Conservation (phyloP, 2,329 filamentous ascomycete genomes). For the Aureobasidium sp. region DNA sequence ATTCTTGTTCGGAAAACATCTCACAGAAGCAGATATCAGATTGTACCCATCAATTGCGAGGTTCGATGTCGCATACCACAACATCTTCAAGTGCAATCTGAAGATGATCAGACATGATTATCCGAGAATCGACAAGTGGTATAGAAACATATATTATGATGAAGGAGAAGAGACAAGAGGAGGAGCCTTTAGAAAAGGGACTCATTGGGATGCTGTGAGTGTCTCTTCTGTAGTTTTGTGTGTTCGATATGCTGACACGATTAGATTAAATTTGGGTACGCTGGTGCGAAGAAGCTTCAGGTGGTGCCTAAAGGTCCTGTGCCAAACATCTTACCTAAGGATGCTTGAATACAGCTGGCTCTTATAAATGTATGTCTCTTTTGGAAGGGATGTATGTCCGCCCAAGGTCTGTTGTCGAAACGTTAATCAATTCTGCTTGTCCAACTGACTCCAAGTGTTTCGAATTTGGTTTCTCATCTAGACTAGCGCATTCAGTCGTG, state of each 20-base stretch:
- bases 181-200: slow-evolving; percentile 40
- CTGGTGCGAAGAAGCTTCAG: slow-evolving; percentile 18
- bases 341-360: slow-evolving; percentile 37
- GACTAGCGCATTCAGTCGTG: neutral
- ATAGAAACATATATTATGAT: slow-evolving; percentile 43
- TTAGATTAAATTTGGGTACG: slow-evolving; percentile 25
- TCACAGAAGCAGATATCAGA: slow-evolving; percentile 79
- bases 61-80: slow-evolving; percentile 72
- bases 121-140: slow-evolving; percentile 41
- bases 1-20: slow-evolving; percentile 65
- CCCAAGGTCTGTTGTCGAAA: neutral
- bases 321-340: slow-evolving; percentile 22
- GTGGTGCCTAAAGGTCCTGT: slow-evolving; percentile 23
- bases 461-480: neutral
- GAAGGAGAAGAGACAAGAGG: slow-evolving; percentile 33
- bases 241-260: slow-evolving; percentile 2
- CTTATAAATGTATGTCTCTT: no score
- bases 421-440: no score
- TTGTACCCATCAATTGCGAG: slow-evolving; percentile 63
- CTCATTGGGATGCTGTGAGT: slow-evolving; percentile 36
- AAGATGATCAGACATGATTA: slow-evolving; percentile 58
- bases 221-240: neutral
- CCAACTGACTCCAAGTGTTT: neutral
- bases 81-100: slow-evolving; percentile 72
- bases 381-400: neutral